A percentile compares a stretch with the other conserved stretches of the same genome.
phyloP scores from a whole-genome alignment of 2,329 filamentous ascomycete genomes.

The Aspergillus sergii region DNA sequence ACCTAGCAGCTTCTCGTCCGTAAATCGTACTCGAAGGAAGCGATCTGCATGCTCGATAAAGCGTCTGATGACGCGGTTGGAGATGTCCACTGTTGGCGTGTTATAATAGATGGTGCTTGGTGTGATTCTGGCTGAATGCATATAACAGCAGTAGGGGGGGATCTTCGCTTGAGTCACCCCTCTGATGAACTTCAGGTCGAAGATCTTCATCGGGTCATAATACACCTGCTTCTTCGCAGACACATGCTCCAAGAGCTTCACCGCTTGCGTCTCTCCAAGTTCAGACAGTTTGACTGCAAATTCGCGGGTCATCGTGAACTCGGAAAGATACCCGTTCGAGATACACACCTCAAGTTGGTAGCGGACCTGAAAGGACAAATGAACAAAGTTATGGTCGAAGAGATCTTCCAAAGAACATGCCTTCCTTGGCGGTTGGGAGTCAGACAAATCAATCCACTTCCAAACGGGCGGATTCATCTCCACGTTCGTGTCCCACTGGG shows the following conservation, averaged over 20 bases:
- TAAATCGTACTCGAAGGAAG: constrained; percentile 88
- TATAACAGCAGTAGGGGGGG: constrained; percentile 72
- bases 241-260: constrained; percentile 72
- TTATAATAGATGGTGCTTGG: constrained; percentile 80
- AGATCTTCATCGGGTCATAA: constrained; percentile 72
- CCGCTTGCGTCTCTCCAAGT: constrained; percentile 58
- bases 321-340: constrained; percentile 75
- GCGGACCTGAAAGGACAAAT: constrained; percentile 70
- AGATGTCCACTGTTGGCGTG: constrained; percentile 79
- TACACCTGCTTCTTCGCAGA: constrained; percentile 64
- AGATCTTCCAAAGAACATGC: constrained; percentile 41
- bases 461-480: constrained; percentile 34
- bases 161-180: constrained; percentile 56
- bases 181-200: constrained; percentile 54
- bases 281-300: constrained; percentile 67
- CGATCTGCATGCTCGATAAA: constrained; percentile 71
- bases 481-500: constrained; percentile 29
- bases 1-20: constrained; percentile 71
- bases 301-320: constrained; percentile 68
- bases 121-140: constrained; percentile 78
- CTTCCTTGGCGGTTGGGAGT: constrained; percentile 26
- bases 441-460: constrained; percentile 43
- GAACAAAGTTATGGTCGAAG: constrained; percentile 35
- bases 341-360: constrained; percentile 94
- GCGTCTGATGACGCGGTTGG: constrained; percentile 81